phyloP scores from a whole-genome alignment of 83 land plant species.

The Diphasiastrum complanatum region DNA sequence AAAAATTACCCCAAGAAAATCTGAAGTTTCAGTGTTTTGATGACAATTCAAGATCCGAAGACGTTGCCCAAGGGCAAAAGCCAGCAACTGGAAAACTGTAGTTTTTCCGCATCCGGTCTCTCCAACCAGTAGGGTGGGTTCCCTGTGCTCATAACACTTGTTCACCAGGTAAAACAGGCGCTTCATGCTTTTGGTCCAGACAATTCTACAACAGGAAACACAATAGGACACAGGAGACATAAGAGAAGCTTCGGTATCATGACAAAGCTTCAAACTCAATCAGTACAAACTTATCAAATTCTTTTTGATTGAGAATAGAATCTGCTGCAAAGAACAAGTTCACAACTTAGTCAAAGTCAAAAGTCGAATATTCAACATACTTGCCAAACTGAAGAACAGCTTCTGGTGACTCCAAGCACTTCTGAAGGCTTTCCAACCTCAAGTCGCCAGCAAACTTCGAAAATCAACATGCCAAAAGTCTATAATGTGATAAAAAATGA shows the following conservation, averaged over 20 bases:
- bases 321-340: too few relatives aligned
- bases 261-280: too few relatives aligned
- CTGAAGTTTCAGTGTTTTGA: conserved; percentile 89
- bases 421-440: conserved; percentile 7
- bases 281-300: too few relatives aligned
- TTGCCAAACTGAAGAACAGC: conserved; percentile 20
- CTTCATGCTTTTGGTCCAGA: conserved; percentile 77
- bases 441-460: conserved; percentile 8
- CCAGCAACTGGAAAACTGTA: conserved; percentile 78
- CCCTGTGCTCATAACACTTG: conserved; percentile 67
- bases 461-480: background rate
- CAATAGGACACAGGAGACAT: background rate
- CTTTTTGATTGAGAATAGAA: too few relatives aligned
- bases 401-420: conserved; percentile 17
- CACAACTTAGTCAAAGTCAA: background rate
- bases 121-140: conserved; percentile 92
- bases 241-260: too few relatives aligned
- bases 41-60: conserved; percentile 91
- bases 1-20: conserved; percentile 75
- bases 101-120: conserved; percentile 99
- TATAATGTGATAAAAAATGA: background rate
- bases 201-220: conserved; percentile 38
- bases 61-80: conserved; percentile 34
- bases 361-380: background rate
- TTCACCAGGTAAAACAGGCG: conserved; percentile 70